Evolutionary conservation across 2,329 filamentous ascomycete genomes (phyloP).

Genomic region (Penicillium sp.): DNA sequence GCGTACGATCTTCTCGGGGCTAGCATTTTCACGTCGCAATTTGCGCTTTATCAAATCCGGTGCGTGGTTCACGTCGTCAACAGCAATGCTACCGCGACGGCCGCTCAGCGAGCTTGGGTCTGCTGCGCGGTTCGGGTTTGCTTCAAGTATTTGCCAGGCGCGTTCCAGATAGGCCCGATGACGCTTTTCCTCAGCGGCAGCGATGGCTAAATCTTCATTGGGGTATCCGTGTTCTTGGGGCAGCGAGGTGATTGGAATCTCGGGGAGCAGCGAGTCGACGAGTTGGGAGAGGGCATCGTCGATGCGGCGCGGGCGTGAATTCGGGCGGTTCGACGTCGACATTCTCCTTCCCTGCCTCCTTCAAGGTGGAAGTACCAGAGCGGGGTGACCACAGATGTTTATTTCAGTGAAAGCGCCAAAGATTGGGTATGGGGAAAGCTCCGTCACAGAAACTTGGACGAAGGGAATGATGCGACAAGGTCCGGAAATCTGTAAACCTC

Average conservation of each 20-base stretch:
- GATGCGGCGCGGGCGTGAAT: constrained; percentile 36
- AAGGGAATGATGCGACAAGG: no score
- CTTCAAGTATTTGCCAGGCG: constrained; percentile 36
- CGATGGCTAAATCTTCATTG: constrained; percentile 31
- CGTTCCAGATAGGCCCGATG: constrained; percentile 32
- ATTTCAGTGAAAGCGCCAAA: neutral
- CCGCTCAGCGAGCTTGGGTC: constrained; percentile 24
- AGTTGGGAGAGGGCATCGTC: constrained; percentile 41
- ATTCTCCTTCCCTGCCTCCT: constrained; percentile 12
- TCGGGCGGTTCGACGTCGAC: constrained; percentile 29
- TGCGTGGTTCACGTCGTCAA: constrained; percentile 70
- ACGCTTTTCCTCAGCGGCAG: constrained; percentile 33
- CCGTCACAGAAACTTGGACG: no score
- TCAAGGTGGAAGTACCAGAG: constrained; percentile 1
- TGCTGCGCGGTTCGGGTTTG: constrained; percentile 19
- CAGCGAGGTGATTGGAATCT: constrained; percentile 27
- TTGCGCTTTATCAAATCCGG: constrained; percentile 87
- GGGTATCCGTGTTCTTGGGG: constrained; percentile 26
- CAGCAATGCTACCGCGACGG: constrained; percentile 28
- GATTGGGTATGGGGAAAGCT: neutral
- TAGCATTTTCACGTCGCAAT: constrained; percentile 70
- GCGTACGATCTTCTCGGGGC: constrained; percentile 66
- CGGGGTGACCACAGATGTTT: neutral
- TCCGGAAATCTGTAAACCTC: no score
- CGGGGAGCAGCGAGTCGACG: constrained; percentile 37